A percentile compares a stretch with the other conserved stretches of the same genome.
Evolutionary conservation across 495 filamentous ascomycete genomes (phyloP).

Genomic region (Trichoderma erinaceum): DNA sequence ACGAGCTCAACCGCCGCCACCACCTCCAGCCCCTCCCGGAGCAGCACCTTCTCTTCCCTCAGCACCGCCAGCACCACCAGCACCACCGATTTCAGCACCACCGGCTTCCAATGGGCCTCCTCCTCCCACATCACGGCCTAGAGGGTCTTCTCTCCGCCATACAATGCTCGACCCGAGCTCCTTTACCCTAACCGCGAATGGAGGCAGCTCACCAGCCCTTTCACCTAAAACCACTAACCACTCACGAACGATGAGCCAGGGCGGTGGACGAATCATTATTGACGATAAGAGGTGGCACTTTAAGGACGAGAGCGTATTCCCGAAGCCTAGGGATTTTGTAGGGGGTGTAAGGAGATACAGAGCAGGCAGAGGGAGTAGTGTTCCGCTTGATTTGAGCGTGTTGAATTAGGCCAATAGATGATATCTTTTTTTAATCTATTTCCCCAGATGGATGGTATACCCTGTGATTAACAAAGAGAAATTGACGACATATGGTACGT

Average conservation of each 20-base stretch:
- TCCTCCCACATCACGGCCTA: slow-evolving; percentile 28
- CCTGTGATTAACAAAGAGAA: background rate
- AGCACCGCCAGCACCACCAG: slow-evolving; percentile 39
- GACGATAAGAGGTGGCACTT: slow-evolving; percentile 86
- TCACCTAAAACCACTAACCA: background rate
- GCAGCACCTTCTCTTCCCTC: slow-evolving; percentile 39
- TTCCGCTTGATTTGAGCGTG: slow-evolving; percentile 74
- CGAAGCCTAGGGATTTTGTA: slow-evolving; percentile 74
- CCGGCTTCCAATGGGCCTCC: slow-evolving; percentile 31
- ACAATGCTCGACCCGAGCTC: slow-evolving; percentile 67
- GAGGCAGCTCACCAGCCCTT: slow-evolving; percentile 33
- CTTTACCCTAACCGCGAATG: slow-evolving; percentile 62
- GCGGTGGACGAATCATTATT: slow-evolving; percentile 49
- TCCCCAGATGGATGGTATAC: background rate
- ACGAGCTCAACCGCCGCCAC: slow-evolving; percentile 46
- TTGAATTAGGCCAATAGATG: slow-evolving; percentile 19
- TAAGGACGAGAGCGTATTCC: slow-evolving; percentile 70
- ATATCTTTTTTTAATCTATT: background rate
- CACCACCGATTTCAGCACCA: slow-evolving; percentile 26
- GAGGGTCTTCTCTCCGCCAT: slow-evolving; percentile 38
- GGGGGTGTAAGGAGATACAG: slow-evolving; percentile 71
- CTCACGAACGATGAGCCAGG: slow-evolving; percentile 25
- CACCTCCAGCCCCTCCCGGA: slow-evolving; percentile 44
- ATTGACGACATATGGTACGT: background rate
- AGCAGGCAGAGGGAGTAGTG: slow-evolving; percentile 86